Percentiles rank a stretch among this genome's conserved stretches.
These are phyloP conservation scores for Beauveria bassiana DNA, from an alignment of 2,329 filamentous ascomycete genomes.

Conservation along the genomic window DNA sequence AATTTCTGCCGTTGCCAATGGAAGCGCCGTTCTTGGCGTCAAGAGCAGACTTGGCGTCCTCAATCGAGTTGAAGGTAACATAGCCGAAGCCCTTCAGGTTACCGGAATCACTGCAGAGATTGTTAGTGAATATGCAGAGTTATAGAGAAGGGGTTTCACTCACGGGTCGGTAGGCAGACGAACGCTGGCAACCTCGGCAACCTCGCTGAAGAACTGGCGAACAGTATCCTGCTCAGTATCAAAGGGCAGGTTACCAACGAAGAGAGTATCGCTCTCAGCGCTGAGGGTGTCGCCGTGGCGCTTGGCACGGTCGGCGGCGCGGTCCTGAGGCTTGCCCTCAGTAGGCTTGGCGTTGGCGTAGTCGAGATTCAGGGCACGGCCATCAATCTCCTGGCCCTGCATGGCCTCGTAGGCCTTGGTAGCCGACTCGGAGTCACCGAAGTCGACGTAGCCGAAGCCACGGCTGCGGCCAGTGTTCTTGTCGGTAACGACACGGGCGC, in stretches of 20 bases:
- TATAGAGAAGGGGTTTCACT: constrained; percentile 22
- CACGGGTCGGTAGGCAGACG: constrained; percentile 80
- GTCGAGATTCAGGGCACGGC: constrained; percentile 70
- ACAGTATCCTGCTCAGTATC: constrained; percentile 71
- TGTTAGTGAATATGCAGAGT: constrained; percentile 12
- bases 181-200: constrained; percentile 66
- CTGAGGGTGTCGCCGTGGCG: constrained; percentile 73
- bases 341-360: constrained; percentile 61
- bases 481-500: constrained; percentile 77
- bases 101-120: constrained; percentile 56
- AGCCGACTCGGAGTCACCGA: constrained; percentile 58
- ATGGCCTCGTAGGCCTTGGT: constrained; percentile 66
- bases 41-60: constrained; percentile 73
- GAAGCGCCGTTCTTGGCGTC: constrained; percentile 60
- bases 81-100: constrained; percentile 90
- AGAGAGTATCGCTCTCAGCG: constrained; percentile 78
- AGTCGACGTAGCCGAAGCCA: constrained; percentile 92
- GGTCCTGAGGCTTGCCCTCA: constrained; percentile 42
- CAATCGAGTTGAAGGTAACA: constrained; percentile 71
- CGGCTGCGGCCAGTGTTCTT: constrained; percentile 74
- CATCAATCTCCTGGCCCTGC: constrained; percentile 67
- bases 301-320: constrained; percentile 56
- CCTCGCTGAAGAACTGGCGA: constrained; percentile 63
- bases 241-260: constrained; percentile 87
- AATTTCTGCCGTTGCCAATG: constrained; percentile 56